Percentiles rank a stretch among this genome's conserved stretches.
Conservation (phyloP, 495 filamentous ascomycete species). For the Bombardia bombarda region DNA sequence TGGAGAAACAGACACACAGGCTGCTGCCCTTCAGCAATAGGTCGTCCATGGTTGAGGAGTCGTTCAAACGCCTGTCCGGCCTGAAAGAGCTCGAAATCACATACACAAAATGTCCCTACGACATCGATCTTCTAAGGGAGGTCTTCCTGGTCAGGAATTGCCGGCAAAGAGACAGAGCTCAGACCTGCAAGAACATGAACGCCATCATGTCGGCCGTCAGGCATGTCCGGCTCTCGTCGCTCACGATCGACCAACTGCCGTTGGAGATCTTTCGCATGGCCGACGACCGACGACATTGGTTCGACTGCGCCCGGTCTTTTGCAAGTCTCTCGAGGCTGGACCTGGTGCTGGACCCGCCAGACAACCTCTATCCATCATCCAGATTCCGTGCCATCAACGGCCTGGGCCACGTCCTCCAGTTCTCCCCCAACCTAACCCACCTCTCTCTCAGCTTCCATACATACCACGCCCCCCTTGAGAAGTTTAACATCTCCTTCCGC, state of each 20-base stretch:
- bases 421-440: constrained; percentile 26
- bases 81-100: constrained; percentile 35
- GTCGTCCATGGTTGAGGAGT: constrained; percentile 29
- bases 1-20: constrained; percentile 23
- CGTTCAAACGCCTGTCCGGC: constrained; percentile 35
- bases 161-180: constrained; percentile 32
- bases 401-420: constrained; percentile 36
- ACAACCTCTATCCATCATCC: constrained; percentile 22
- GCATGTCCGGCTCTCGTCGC: constrained; percentile 27
- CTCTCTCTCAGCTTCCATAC: constrained; percentile 37
- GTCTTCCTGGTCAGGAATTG: constrained; percentile 33
- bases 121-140: constrained; percentile 29
- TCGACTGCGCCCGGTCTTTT: constrained; percentile 35
- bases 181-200: constrained; percentile 35
- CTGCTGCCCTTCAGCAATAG: constrained; percentile 33
- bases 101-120: constrained; percentile 33
- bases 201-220: constrained; percentile 35
- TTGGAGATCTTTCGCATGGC: constrained; percentile 34
- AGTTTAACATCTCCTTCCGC: constrained; percentile 32
- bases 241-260: constrained; percentile 38
- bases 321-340: constrained; percentile 28
- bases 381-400: constrained; percentile 34
- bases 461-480: constrained; percentile 30
- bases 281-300: constrained; percentile 34
- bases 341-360: constrained; percentile 32